These are phyloP conservation scores for Didymella glomerata DNA, from an alignment of 2,329 filamentous ascomycete species.

Conservation along the genomic window DNA sequence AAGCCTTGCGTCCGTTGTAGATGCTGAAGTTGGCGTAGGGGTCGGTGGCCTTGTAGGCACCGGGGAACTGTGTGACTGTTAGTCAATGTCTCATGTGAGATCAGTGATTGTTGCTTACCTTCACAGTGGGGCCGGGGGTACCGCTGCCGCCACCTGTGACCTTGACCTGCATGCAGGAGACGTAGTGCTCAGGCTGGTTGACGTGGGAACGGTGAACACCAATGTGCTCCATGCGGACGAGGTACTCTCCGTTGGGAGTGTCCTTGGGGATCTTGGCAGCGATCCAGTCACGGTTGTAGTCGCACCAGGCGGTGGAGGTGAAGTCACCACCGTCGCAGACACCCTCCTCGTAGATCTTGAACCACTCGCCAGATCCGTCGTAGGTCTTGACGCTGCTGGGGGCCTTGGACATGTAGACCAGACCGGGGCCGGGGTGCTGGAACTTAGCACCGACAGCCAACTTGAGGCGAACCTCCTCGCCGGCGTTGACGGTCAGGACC, in stretches of 20 bases:
- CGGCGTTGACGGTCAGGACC: conserved; percentile 31
- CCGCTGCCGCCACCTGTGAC: conserved; percentile 48
- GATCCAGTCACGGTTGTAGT: conserved; percentile 33
- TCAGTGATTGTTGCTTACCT: conserved; percentile 16
- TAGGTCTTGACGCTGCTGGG: conserved; percentile 31
- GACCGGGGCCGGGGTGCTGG: conserved; percentile 35
- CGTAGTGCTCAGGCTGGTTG: conserved; percentile 54
- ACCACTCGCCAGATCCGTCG: conserved; percentile 41
- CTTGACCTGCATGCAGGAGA: conserved; percentile 54
- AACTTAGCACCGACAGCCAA: conserved; percentile 35
- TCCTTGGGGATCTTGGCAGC: conserved; percentile 50
- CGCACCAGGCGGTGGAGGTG: conserved; percentile 34
- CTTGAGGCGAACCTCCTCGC: conserved; percentile 31
- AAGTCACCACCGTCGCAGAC: conserved; percentile 32
- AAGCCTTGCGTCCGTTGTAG: conserved; percentile 34
- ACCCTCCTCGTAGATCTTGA: conserved; percentile 42
- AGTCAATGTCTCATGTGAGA: background rate
- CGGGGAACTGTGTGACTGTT: conserved; percentile 43
- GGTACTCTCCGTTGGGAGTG: conserved; percentile 55
- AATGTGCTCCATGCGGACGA: conserved; percentile 57
- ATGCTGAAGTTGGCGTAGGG: conserved; percentile 41
- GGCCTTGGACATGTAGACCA: conserved; percentile 44
- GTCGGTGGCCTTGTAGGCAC: conserved; percentile 37
- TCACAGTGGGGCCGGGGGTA: conserved; percentile 46
- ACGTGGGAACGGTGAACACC: conserved; percentile 41